These are phyloP conservation scores for Pelargonium nanum DNA, from an alignment of 345 rosid species.

Conservation along the genomic window DNA sequence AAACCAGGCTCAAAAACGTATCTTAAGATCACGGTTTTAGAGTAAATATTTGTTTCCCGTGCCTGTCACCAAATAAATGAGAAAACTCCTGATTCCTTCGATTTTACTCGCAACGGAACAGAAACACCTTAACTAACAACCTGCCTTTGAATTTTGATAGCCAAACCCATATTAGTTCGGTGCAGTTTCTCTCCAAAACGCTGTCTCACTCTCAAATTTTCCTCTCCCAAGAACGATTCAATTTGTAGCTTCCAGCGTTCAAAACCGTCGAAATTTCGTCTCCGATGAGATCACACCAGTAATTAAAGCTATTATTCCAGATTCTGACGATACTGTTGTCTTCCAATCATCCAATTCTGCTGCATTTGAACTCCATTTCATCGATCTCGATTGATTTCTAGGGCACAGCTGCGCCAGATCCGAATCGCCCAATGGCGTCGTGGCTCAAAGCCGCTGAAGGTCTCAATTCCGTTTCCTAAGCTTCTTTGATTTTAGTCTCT, in stretches of 20 bases:
- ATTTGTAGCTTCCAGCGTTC: too few relatives aligned
- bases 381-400: not conserved
- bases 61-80: not conserved
- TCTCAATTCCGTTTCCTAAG: slow-evolving; percentile 15
- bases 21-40: too few relatives aligned
- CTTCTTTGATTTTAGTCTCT: not conserved
- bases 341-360: not conserved
- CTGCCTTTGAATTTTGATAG: not conserved
- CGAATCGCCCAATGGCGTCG: slow-evolving; percentile 48
- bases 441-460: slow-evolving; percentile 99
- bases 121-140: not conserved
- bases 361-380: not conserved
- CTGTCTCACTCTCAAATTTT: not conserved
- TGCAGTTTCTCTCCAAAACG: not conserved
- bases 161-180: not conserved
- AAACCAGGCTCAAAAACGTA: too few relatives aligned
- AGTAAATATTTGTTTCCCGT: too few relatives aligned
- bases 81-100: not conserved
- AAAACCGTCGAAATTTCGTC: not conserved
- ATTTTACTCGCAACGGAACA: not conserved
- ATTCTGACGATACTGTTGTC: not conserved
- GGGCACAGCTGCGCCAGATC: not conserved
- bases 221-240: not conserved
- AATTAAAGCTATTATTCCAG: not conserved
- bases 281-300: not conserved